phyloP scores from a whole-genome alignment of 345 rosid species.

The Erysimum cheiranthoides region DNA sequence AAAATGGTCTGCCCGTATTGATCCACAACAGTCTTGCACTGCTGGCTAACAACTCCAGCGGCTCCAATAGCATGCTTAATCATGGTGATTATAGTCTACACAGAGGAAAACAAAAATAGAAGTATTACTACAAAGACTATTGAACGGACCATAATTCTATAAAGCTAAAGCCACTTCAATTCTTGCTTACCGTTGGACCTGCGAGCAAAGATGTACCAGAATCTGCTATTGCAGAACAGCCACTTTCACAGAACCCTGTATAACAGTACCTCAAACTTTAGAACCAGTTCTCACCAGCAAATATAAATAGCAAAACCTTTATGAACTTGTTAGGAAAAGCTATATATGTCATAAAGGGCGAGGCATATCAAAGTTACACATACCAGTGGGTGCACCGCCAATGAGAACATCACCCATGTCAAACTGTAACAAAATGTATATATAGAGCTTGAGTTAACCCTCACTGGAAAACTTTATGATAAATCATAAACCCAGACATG shows the following conservation, averaged over 20 bases:
- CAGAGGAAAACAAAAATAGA: conserved; percentile 15
- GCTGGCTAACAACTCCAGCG: conserved; percentile 75
- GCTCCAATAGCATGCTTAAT: conserved; percentile 95
- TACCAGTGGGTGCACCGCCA: conserved; percentile 79
- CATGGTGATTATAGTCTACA: conserved; percentile 75
- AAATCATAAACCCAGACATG: conserved; percentile 17
- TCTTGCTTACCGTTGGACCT: conserved; percentile 79
- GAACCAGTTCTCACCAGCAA: conserved; percentile 17
- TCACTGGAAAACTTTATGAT: neutral
- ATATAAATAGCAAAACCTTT: conserved; percentile 12
- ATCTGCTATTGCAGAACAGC: conserved; percentile 96
- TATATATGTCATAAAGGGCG: neutral
- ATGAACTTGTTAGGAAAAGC: neutral
- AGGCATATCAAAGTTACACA: conserved; percentile 27
- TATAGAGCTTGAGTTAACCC: conserved; percentile 19
- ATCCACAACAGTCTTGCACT: conserved; percentile 84
- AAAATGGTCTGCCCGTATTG: conserved; percentile 82
- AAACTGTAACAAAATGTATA: conserved; percentile 55
- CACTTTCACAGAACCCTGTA: conserved; percentile 74
- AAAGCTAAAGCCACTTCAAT: conserved; percentile 10
- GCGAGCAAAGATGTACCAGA: conserved; percentile 96
- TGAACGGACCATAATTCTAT: conserved; percentile 6
- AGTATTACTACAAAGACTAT: conserved; percentile 14
- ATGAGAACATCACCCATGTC: conserved; percentile 93
- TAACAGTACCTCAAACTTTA: conserved; percentile 34